Conservation (phyloP, 768 basidiomycete genomes). For the Lyophyllum decastes region DNA sequence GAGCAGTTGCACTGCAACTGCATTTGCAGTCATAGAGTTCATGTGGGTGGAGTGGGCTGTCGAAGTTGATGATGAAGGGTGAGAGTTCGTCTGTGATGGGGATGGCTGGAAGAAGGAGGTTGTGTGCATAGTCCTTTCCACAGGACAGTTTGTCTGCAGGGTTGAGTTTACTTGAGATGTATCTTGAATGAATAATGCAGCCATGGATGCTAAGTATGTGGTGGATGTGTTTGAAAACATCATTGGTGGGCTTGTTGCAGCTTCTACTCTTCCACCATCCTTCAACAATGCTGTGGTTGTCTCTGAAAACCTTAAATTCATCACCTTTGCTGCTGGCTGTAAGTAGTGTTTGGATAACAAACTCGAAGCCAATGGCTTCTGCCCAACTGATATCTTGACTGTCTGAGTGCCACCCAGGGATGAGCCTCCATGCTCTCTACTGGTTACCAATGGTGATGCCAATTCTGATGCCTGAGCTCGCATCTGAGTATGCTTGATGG, state of each 20-base stretch:
- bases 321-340: not conserved
- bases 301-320: slow-evolving; percentile 29
- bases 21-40: not conserved
- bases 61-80: slow-evolving; percentile 2
- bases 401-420: slow-evolving; percentile 29
- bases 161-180: slow-evolving; percentile 29
- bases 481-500: slow-evolving; percentile 39
- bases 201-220: not conserved
- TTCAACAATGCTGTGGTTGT: slow-evolving; percentile 42
- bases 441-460: slow-evolving; percentile 27
- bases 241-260: slow-evolving; percentile 28
- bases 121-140: slow-evolving; percentile 15
- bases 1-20: no score
- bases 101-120: slow-evolving; percentile 16
- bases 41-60: slow-evolving; percentile 15
- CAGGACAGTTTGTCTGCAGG: slow-evolving; percentile 35
- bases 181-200: slow-evolving; percentile 18
- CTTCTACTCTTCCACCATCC: slow-evolving; percentile 43
- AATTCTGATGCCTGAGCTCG: slow-evolving; percentile 37
- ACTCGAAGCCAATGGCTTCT: slow-evolving; percentile 40
- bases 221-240: slow-evolving; percentile 27
- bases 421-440: slow-evolving; percentile 37
- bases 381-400: slow-evolving; percentile 46
- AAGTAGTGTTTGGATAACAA: slow-evolving; percentile 28
- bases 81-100: not conserved